Percentiles rank a stretch among this genome's conserved stretches.
phyloP scores from a whole-genome alignment of 208 protist genomes.

The Balamuthia mandrillaris region DNA sequence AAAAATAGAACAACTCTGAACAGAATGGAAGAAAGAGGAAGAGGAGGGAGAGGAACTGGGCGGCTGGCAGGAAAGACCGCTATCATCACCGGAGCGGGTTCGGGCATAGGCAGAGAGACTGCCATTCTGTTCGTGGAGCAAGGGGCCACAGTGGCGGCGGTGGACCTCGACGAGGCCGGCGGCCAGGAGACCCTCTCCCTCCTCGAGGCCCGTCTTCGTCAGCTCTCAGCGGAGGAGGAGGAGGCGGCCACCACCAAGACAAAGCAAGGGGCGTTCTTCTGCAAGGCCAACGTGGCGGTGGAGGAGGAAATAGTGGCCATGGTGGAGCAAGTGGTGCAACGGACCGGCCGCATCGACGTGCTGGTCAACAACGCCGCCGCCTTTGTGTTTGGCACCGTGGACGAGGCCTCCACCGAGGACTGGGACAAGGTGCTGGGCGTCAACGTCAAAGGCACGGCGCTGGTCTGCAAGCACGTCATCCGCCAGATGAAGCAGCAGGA shows the following conservation, averaged over 20 bases:
- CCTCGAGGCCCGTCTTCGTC: no score
- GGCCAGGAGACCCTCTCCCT: no score
- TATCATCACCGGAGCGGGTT: slow-evolving; percentile 63
- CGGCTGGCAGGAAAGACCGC: slow-evolving; percentile 62
- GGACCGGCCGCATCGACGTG: not conserved
- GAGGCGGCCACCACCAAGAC: no score
- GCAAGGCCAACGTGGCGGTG: no score
- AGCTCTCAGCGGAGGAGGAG: no score
- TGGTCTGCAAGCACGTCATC: not conserved
- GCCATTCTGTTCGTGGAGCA: slow-evolving; percentile 68
- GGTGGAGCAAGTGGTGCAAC: not conserved
- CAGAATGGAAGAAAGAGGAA: no score
- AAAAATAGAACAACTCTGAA: no score
- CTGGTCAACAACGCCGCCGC: not conserved
- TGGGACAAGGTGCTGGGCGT: not conserved
- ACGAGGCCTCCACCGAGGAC: not conserved
- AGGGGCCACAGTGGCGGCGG: slow-evolving; percentile 54
- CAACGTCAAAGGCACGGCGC: not conserved
- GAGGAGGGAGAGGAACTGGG: no score
- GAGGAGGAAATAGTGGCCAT: no score
- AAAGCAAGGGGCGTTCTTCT: no score
- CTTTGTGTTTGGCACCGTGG: slow-evolving; percentile 16
- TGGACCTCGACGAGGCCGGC: slow-evolving; percentile 45
- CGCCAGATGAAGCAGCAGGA: not conserved
- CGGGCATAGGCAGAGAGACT: slow-evolving; percentile 66